A percentile compares a stretch with the other conserved stretches of the same genome.
These are phyloP conservation scores for Alternaria triticina DNA, from an alignment of 2,329 filamentous ascomycete species.

Conservation along the genomic window DNA sequence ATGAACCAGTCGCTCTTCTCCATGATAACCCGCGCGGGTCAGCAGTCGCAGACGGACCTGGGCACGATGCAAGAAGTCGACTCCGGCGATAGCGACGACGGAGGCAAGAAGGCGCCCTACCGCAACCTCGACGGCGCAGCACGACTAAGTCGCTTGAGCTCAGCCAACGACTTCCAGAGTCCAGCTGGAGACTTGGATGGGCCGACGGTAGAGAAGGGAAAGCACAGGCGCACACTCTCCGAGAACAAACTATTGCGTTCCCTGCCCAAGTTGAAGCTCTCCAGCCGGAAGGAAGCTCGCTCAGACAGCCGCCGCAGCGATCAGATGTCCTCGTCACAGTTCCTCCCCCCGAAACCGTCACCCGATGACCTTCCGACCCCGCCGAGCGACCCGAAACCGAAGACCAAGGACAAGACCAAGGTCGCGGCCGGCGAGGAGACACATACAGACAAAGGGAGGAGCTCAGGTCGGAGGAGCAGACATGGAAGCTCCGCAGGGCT, in stretches of 20 bases:
- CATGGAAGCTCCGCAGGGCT: slow-evolving; percentile 29
- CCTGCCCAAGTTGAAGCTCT: slow-evolving; percentile 62
- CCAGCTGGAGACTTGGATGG: slow-evolving; percentile 21
- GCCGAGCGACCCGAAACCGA: slow-evolving; percentile 15
- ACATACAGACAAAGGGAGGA: slow-evolving; percentile 29
- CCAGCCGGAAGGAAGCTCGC: slow-evolving; percentile 39
- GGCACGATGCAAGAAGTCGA: slow-evolving; percentile 77
- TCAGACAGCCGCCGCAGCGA: slow-evolving; percentile 48
- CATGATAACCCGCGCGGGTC: slow-evolving; percentile 86
- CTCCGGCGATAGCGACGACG: slow-evolving; percentile 75
- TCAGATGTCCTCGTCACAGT: slow-evolving; percentile 57
- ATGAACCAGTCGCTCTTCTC: slow-evolving; percentile 96
- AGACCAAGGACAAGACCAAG: slow-evolving; percentile 28
- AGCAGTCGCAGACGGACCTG: slow-evolving; percentile 80
- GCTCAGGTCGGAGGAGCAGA: slow-evolving; percentile 32
- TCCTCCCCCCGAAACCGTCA: slow-evolving; percentile 41
- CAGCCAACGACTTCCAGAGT: slow-evolving; percentile 38
- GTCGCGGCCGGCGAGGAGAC: slow-evolving; percentile 28
- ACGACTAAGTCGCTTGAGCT: slow-evolving; percentile 44
- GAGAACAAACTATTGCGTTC: slow-evolving; percentile 71
- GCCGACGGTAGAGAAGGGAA: slow-evolving; percentile 29
- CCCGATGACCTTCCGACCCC: slow-evolving; percentile 19
- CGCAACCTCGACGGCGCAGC: slow-evolving; percentile 43
- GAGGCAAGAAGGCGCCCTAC: slow-evolving; percentile 33
- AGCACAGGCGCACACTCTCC: slow-evolving; percentile 67